These are phyloP conservation scores for Hygrophoropsis aurantiaca DNA, from an alignment of 768 basidiomycete genomes.

Conservation along the genomic window DNA sequence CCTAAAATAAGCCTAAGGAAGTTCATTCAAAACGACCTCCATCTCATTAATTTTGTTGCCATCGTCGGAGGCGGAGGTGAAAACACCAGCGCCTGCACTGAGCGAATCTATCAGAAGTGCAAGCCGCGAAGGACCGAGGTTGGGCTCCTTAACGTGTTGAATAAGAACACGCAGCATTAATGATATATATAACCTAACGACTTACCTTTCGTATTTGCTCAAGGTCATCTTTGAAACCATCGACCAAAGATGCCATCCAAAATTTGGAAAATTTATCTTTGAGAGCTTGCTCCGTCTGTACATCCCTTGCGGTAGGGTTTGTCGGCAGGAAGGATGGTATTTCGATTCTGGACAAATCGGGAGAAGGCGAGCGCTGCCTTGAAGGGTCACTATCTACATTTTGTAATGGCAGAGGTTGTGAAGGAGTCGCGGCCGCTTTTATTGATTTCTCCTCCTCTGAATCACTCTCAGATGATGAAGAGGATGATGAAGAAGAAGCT, in stretches of 20 bases:
- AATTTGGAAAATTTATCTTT: constrained; percentile 76
- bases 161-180: constrained; percentile 23
- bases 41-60: constrained; percentile 58
- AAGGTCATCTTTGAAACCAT: constrained; percentile 83
- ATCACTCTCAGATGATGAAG: constrained; percentile 16
- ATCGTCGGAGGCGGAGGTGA: constrained; percentile 41
- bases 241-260: constrained; percentile 83
- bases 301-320: constrained; percentile 23
- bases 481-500: constrained; percentile 10
- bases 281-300: constrained; percentile 50
- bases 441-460: constrained; percentile 8
- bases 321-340: constrained; percentile 62
- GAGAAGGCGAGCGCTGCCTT: constrained; percentile 25
- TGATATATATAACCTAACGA: not conserved
- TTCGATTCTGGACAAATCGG: constrained; percentile 23
- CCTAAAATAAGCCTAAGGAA: constrained; percentile 9
- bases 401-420: constrained; percentile 17
- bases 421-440: constrained; percentile 10
- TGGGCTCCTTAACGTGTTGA: constrained; percentile 51
- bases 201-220: constrained; percentile 78
- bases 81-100: constrained; percentile 76
- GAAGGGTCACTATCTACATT: constrained; percentile 3
- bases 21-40: constrained; percentile 62
- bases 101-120: constrained; percentile 80
- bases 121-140: constrained; percentile 65